Conservation (phyloP, 2,329 filamentous ascomycete species). For the Mycosphaerella sp. region DNA sequence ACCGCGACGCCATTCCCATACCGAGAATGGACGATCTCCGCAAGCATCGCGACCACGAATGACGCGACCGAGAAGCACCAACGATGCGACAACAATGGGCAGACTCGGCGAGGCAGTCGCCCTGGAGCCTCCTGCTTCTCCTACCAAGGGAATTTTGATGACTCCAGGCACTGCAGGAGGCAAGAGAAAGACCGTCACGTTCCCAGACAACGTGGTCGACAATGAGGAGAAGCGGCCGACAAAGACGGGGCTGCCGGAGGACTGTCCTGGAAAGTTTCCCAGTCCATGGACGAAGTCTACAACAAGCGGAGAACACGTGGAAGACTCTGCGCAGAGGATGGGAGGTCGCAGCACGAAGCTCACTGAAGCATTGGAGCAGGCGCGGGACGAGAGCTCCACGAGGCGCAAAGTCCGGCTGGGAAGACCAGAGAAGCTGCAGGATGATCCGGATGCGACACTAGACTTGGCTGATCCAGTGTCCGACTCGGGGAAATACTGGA, state of each 20-base stretch:
- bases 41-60: constrained; percentile 24
- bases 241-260: constrained; percentile 44
- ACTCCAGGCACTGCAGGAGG: constrained; percentile 54
- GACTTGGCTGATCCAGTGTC: constrained; percentile 69
- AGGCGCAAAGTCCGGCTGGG: constrained; percentile 23
- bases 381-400: constrained; percentile 35
- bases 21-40: constrained; percentile 23
- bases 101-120: constrained; percentile 17
- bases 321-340: constrained; percentile 27
- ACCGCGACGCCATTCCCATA: constrained; percentile 29
- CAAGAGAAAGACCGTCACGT: constrained; percentile 55
- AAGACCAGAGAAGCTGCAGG: constrained; percentile 32
- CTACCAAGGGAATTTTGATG: constrained; percentile 54
- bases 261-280: constrained; percentile 45
- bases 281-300: constrained; percentile 41
- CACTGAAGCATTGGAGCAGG: constrained; percentile 41
- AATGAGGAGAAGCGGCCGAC: constrained; percentile 47
- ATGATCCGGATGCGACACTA: constrained; percentile 55
- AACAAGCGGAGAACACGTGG: constrained; percentile 29
- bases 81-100: constrained; percentile 22
- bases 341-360: constrained; percentile 36
- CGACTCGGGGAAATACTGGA: constrained; percentile 73
- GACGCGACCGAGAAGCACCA: constrained; percentile 27
- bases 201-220: constrained; percentile 51
- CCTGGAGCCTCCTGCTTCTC: constrained; percentile 42